These are phyloP conservation scores for Saccharum officinarum DNA, from an alignment of 176 grass and related monocot species.

Conservation along the genomic window DNA sequence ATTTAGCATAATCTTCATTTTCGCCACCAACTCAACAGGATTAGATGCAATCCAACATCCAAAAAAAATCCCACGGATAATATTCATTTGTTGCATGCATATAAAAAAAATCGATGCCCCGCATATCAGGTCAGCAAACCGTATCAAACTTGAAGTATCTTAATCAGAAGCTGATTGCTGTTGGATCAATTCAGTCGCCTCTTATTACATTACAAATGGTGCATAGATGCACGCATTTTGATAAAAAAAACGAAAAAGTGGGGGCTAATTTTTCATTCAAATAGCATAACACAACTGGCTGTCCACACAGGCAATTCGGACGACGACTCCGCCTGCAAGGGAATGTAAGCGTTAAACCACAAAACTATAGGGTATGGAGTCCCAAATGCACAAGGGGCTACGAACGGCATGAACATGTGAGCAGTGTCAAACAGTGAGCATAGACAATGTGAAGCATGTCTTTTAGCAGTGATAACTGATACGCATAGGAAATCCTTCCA, in stretches of 20 bases:
- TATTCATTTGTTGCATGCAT: background rate
- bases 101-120: too few species aligned
- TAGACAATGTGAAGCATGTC: background rate
- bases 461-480: background rate
- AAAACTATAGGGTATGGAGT: background rate
- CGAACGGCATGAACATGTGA: background rate
- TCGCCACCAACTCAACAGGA: background rate
- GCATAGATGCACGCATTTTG: background rate
- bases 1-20: too few species aligned
- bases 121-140: background rate
- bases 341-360: background rate
- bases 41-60: background rate
- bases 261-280: constrained; percentile 5
- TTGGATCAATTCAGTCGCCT: constrained; percentile 21
- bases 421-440: background rate
- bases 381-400: background rate
- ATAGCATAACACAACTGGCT: background rate
- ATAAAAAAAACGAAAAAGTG: background rate
- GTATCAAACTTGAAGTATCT: background rate
- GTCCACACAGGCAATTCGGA: background rate
- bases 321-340: constrained; percentile 22
- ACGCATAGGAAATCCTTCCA: background rate
- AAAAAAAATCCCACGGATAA: background rate
- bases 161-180: background rate
- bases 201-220: constrained; percentile 39